Evolutionary conservation across 2,329 filamentous ascomycete genomes (phyloP).

Genomic region (Bertia moriformis): DNA sequence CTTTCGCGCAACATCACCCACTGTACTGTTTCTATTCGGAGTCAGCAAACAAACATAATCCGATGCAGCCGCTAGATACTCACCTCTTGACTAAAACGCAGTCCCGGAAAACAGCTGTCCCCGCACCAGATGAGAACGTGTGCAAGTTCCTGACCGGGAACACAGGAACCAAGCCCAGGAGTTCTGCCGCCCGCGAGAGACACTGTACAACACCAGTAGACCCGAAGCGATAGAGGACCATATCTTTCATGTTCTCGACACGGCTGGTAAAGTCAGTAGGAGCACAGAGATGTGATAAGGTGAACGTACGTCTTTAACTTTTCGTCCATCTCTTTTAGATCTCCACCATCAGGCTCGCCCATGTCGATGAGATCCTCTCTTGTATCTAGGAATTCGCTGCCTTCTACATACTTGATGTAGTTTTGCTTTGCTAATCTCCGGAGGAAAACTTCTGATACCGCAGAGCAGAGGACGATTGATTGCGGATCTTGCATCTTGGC

Average conservation of each 20-base stretch:
- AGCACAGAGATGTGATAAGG: background rate
- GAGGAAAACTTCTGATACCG: slow-evolving; percentile 90
- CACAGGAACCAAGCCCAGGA: slow-evolving; percentile 79
- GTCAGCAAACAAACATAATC: too few species aligned
- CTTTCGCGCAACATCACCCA: slow-evolving; percentile 80
- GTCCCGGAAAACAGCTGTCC: slow-evolving; percentile 68
- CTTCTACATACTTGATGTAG: slow-evolving; percentile 78
- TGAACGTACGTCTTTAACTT: slow-evolving; percentile 50
- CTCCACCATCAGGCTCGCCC: slow-evolving; percentile 74
- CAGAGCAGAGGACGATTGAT: slow-evolving; percentile 77
- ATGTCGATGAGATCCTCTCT: slow-evolving; percentile 79
- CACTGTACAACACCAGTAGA: slow-evolving; percentile 93
- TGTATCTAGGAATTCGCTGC: slow-evolving; percentile 85
- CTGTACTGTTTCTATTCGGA: slow-evolving; percentile 32
- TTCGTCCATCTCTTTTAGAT: slow-evolving; percentile 83
- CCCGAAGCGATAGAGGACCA: slow-evolving; percentile 93
- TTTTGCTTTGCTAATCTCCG: slow-evolving; percentile 83
- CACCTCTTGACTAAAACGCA: slow-evolving; percentile 87
- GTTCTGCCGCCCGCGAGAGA: slow-evolving; percentile 69
- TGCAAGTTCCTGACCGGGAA: slow-evolving; percentile 84
- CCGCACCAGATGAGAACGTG: slow-evolving; percentile 56
- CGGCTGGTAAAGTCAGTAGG: slow-evolving; percentile 21
- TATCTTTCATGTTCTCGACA: slow-evolving; percentile 92
- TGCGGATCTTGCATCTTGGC: slow-evolving; percentile 76
- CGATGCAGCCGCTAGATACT: slow-evolving; percentile 21